Conservation (phyloP, 1,139 yeast genomes). For the Yamadazyma friedrichii region DNA sequence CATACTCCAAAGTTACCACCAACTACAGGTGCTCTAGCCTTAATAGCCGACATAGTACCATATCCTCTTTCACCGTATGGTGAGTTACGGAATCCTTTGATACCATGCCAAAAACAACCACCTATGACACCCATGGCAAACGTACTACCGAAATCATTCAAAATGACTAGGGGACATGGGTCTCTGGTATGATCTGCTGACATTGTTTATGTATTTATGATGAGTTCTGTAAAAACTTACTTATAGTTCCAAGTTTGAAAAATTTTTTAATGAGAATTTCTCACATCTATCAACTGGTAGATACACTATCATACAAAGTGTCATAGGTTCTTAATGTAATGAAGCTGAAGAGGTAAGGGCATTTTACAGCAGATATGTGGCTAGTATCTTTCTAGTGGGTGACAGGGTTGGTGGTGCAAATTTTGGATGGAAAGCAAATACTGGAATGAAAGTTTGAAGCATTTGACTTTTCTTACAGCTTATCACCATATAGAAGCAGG, state of each 20-base stretch:
- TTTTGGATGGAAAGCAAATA: too few relatives aligned
- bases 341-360: too few relatives aligned
- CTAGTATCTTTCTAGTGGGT: too few relatives aligned
- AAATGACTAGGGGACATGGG: constrained; percentile 96
- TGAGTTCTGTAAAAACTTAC: neutral
- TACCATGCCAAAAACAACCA: constrained; percentile 98
- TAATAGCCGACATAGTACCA: constrained; percentile 88
- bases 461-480: too few relatives aligned
- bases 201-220: constrained; percentile 38
- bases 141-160: constrained; percentile 98
- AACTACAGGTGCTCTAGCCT: constrained; percentile 96
- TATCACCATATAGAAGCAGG: too few relatives aligned
- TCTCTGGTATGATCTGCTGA: constrained; percentile 98
- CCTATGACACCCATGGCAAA: constrained; percentile 98
- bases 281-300: neutral
- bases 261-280: constrained; percentile 3
- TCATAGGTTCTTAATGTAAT: too few relatives aligned
- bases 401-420: too few relatives aligned
- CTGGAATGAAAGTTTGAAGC: too few relatives aligned
- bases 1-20: constrained; percentile 99
- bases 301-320: neutral
- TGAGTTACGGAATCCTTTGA: constrained; percentile 96
- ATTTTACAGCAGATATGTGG: too few relatives aligned
- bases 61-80: constrained; percentile 93
- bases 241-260: neutral